Evolutionary conservation across 306 rosid genomes (phyloP), one percentile per base, ranked within the genome.

Genomic region (Senna siamea): DNA sequence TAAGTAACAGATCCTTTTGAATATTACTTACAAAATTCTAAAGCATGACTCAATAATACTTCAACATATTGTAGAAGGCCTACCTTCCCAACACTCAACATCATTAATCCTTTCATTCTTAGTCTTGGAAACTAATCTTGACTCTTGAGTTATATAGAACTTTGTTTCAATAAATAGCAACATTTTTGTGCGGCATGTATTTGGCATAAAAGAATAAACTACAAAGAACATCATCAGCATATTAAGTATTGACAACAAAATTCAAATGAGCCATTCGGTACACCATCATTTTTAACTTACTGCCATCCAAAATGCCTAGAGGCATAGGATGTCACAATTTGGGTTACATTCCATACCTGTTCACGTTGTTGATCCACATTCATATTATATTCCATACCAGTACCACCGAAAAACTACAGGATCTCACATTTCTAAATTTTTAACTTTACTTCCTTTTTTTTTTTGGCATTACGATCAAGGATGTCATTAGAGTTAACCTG

Each of bases 21-120:
- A 26, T 26, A 34, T 54, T 46, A 35, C 28, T 44, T 62, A 0
- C 28, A 59, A 66, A 69, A 61, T 43, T 2, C 9, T 22, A 18
- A 75, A 69, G 32, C n/a, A 17, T 14, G 6, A 11, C 54, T 23
- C 48, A 73, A 34, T 34, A 70, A 35, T 28, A 38, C 54, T 68
- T 51, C 32, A n/a, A 9, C 13, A 40, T 40, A 51, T 44, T 28
- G 22, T 26, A 1, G 30, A 26, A 50, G 9, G 35, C 30, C 47
- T 69, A 43, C 62, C 57, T 47, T 69, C 40, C 35, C 50, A 76
- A 56, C 52, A 48, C 48, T 46, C 13, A 23, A n/a, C 58, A 12
- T 18, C 59, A 37, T 13, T 17, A 15, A 55, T 57, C 37, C 66
- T 23, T 38, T 48, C 46, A 66, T 56, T 72, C 18, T 48, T 18